Evolutionary conservation across 2,329 filamentous ascomycete species (phyloP).

Genomic region (Trichothecium roseum): DNA sequence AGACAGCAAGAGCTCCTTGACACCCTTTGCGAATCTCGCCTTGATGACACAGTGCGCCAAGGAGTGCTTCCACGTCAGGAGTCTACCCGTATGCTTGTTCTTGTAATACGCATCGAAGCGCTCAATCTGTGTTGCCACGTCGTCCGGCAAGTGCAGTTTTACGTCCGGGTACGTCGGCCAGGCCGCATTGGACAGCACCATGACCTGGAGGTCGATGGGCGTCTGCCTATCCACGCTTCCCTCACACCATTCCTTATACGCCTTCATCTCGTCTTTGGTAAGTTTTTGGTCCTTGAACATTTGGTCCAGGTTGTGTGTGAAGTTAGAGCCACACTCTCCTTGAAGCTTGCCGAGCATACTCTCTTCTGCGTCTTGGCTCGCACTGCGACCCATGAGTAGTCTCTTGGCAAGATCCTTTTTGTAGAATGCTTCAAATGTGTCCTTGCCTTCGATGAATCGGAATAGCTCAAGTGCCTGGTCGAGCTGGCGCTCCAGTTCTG

Average conservation of each 20-base stretch:
- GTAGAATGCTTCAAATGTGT: constrained; percentile 97
- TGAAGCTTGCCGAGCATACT: constrained; percentile 91
- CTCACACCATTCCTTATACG: constrained; percentile 63
- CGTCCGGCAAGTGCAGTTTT: constrained; percentile 60
- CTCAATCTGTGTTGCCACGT: constrained; percentile 66
- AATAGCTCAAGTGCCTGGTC: constrained; percentile 92
- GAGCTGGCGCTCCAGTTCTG: constrained; percentile 81
- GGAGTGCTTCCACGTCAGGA: constrained; percentile 83
- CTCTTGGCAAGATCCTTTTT: constrained; percentile 91
- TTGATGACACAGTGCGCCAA: constrained; percentile 85
- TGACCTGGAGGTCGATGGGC: constrained; percentile 61
- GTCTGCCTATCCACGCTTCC: constrained; percentile 37
- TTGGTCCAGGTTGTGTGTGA: constrained; percentile 94
- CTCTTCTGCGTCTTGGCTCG: constrained; percentile 88
- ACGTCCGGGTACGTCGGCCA: constrained; percentile 87
- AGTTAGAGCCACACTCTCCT: constrained; percentile 84
- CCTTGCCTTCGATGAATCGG: constrained; percentile 93
- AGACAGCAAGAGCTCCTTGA: constrained; percentile 83
- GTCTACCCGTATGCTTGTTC: constrained; percentile 77
- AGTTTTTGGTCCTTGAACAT: constrained; percentile 99
- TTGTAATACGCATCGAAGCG: constrained; percentile 82
- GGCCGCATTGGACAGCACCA: constrained; percentile 78
- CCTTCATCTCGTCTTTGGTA: constrained; percentile 83
- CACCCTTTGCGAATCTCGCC: constrained; percentile 66
- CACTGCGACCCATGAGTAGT: constrained; percentile 82